Conservation (phyloP, 257 asterid species). For the Paulownia fortunei region DNA sequence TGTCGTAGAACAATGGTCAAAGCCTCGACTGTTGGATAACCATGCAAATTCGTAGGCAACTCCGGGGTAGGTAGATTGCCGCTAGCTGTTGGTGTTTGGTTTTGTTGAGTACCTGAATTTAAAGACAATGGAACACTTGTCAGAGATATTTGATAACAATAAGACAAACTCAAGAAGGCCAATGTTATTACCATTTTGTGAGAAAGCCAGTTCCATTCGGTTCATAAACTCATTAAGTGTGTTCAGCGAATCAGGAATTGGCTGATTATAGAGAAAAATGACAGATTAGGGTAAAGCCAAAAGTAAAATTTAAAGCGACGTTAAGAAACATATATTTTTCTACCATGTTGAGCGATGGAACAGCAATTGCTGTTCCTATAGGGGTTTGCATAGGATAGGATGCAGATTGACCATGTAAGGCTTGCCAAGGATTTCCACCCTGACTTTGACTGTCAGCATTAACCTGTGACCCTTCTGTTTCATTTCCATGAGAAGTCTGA, state of each 20-base stretch:
- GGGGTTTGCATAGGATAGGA: slow-evolving; percentile 67
- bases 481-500: slow-evolving; percentile 65
- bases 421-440: slow-evolving; percentile 61
- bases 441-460: slow-evolving; percentile 58
- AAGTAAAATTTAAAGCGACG: slow-evolving; percentile 11
- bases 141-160: slow-evolving; percentile 21
- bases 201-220: slow-evolving; percentile 74
- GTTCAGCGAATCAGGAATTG: slow-evolving; percentile 89
- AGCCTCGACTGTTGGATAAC: slow-evolving; percentile 71
- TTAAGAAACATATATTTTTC: neutral
- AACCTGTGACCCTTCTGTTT: slow-evolving; percentile 54
- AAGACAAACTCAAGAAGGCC: slow-evolving; percentile 22
- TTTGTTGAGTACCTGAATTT: slow-evolving; percentile 53
- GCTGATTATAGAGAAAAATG: slow-evolving; percentile 51
- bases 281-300: slow-evolving; percentile 25
- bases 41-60: slow-evolving; percentile 68
- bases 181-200: slow-evolving; percentile 60
- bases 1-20: slow-evolving; percentile 66
- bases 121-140: slow-evolving; percentile 17
- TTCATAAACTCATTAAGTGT: slow-evolving; percentile 82
- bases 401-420: slow-evolving; percentile 60
- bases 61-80: slow-evolving; percentile 46
- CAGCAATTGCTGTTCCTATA: slow-evolving; percentile 62
- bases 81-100: slow-evolving; percentile 50
- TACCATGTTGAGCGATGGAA: slow-evolving; percentile 81